These are phyloP conservation scores for Karstenula rhodostoma DNA, from an alignment of 2,329 filamentous ascomycete genomes.

Conservation along the genomic window DNA sequence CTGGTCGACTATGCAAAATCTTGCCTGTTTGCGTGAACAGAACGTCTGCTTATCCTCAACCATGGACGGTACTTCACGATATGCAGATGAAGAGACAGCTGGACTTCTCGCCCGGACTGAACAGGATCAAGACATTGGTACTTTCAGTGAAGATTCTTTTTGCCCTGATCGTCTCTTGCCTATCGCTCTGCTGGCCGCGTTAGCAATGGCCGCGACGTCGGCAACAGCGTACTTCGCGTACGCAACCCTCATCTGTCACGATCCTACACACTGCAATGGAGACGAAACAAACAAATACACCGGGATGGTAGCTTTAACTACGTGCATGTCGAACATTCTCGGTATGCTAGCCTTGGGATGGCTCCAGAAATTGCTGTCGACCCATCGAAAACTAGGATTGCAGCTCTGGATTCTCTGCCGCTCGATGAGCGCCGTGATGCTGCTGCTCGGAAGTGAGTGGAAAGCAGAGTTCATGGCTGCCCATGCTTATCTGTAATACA, in stretches of 20 bases:
- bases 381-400: conserved; percentile 13
- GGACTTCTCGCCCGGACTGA: too few species aligned
- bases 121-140: too few species aligned
- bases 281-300: conserved; percentile 16
- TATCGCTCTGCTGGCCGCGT: conserved; percentile 15
- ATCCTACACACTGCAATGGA: conserved; percentile 17
- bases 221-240: conserved; percentile 21
- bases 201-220: conserved; percentile 21
- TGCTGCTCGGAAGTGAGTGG: conserved; percentile 19
- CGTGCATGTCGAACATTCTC: conserved; percentile 9
- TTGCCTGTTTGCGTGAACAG: too few species aligned
- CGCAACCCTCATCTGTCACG: conserved; percentile 18
- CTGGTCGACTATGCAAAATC: too few species aligned
- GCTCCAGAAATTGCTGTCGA: not conserved
- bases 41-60: too few species aligned
- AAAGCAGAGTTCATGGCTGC: too few species aligned
- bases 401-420: conserved; percentile 18
- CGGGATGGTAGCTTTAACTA: conserved; percentile 11
- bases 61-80: too few species aligned
- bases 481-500: not conserved
- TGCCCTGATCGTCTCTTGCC: too few species aligned
- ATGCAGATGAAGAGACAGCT: too few species aligned
- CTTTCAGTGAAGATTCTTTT: too few species aligned
- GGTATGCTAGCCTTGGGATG: too few species aligned
- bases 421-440: conserved; percentile 20